These are phyloP conservation scores for Coelastrella sp. DNA, from an alignment of 139 green algal genomes.

Conservation along the genomic window DNA sequence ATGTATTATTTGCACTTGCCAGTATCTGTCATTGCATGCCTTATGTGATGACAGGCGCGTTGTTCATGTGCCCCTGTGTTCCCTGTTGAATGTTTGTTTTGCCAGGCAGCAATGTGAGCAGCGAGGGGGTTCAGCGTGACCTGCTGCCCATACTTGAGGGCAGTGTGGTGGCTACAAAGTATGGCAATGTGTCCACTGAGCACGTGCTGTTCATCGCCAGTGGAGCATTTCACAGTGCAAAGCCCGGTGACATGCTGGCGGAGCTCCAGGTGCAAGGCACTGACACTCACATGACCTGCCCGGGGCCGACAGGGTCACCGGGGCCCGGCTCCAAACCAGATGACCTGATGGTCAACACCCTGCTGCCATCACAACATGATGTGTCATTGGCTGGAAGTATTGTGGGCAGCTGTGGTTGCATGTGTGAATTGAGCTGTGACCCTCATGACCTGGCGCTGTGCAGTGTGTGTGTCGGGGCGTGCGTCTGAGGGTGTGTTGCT, in stretches of 20 bases:
- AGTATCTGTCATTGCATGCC: too few species aligned
- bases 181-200: conserved; percentile 95
- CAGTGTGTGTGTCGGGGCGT: too few species aligned
- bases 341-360: too few species aligned
- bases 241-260: conserved; percentile 80
- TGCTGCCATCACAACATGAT: too few species aligned
- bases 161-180: conserved; percentile 84
- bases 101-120: conserved; percentile 49
- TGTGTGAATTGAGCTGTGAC: not conserved
- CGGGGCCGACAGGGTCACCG: not conserved
- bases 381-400: too few species aligned
- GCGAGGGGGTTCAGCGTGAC: conserved; percentile 78
- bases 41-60: not conserved
- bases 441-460: too few species aligned
- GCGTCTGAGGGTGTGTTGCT: not conserved
- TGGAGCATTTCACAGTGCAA: conserved; percentile 94
- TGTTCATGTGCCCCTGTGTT: not conserved
- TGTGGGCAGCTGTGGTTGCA: not conserved
- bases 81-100: not conserved
- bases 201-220: conserved; percentile 97
- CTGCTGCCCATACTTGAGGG: conserved; percentile 97
- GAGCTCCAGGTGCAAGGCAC: conserved; percentile 62
- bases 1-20: too few species aligned
- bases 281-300: too few species aligned
- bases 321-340: too few species aligned